Evolutionary conservation across 768 basidiomycete species (phyloP), one percentile per base, ranked within the genome.

Genomic region (Suillus ampliporus): DNA sequence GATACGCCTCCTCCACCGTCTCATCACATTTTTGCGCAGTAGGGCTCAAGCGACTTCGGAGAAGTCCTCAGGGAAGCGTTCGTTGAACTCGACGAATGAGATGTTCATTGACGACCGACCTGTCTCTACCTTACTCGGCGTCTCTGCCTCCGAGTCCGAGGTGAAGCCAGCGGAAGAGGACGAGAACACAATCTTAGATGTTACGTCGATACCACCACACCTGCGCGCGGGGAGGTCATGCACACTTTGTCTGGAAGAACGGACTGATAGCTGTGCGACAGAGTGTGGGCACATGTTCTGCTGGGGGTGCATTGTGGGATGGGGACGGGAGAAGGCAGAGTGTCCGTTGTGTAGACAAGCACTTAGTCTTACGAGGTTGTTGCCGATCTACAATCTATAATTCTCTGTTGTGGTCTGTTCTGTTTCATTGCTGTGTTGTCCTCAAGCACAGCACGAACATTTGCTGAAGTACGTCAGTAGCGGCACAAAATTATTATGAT

Each of bases 281-380:
- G 94, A 95, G 73, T 95, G 94, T 66, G 94, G 94, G 0, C 94
- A 95, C 74, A 70, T 95, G 51, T 95, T 95, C 72, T 94, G 93
- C 67, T 95, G 94, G 94, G 87, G 82, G 67, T 95, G 94, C 68
- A 92, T 95, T 44, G 86, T 91, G 48, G 91, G 89, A 11, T 95
- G 94, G 94, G 92, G 90, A 15, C 80, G 89, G 72, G 94, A 95
- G 74, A 95, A 94, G 86, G 83, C 92, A 10, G 94, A 95, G 74
- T 95, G 94, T 73, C 94, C 94, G 3, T 78, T 95, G 8, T 95
- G 94, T 75, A 85, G 94, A 66, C 94, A 95, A 72, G 82, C 84
- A 11, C 74, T 95, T 63, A 84, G 83, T 74, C 76, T 94, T 61
- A 82, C 86, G 50, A 85, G 86, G 62, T 74, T 95, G 58, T 72